Conservation (phyloP, 345 rosid species). For the Eucalyptus curtisii region DNA sequence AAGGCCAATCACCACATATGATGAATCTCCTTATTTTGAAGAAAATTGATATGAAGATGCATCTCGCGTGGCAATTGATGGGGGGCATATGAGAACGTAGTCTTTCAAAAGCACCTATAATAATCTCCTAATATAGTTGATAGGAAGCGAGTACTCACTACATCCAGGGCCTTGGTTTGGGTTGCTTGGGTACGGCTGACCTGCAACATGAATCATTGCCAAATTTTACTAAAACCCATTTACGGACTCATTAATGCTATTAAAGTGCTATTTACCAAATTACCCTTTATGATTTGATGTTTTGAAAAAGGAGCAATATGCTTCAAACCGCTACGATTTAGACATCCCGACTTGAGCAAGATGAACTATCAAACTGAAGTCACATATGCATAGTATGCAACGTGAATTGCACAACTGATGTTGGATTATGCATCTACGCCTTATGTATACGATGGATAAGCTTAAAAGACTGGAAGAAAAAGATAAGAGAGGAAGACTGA, state of each 20-base stretch:
- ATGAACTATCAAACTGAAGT: background rate
- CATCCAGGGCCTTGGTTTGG: background rate
- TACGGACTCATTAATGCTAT: background rate
- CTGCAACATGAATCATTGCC: background rate
- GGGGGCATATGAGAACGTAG: too few species aligned
- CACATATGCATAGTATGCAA: background rate
- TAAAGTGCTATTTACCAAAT: background rate
- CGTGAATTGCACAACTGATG: background rate
- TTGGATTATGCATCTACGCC: background rate
- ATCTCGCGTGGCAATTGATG: background rate
- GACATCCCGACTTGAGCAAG: background rate
- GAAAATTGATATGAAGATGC: background rate
- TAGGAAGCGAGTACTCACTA: background rate
- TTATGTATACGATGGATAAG: background rate
- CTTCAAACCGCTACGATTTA: background rate
- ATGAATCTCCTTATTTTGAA: background rate
- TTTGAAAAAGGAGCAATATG: background rate
- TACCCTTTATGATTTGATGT: background rate
- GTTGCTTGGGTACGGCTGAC: background rate
- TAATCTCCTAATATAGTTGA: background rate
- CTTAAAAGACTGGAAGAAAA: background rate
- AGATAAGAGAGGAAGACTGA: background rate
- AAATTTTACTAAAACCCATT: background rate
- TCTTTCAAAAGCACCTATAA: background rate
- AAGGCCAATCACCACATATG: background rate